Percentiles rank a stretch among this genome's conserved stretches.
Evolutionary conservation across 306 rosid genomes (phyloP).

Genomic region (Vigna nakashimae): DNA sequence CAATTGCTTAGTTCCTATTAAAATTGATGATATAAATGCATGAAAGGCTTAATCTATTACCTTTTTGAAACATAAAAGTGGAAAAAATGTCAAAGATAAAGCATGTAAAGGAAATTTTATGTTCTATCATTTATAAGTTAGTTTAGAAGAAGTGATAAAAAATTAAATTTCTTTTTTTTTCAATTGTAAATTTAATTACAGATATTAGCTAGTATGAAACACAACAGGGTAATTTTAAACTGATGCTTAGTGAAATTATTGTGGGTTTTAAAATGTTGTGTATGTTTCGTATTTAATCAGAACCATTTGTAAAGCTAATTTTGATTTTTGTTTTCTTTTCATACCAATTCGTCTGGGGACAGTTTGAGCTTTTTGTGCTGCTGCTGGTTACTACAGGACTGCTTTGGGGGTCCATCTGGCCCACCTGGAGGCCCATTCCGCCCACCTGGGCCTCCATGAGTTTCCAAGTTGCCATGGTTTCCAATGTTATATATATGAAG

Average conservation of each 20-base stretch:
- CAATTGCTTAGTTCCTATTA: neutral
- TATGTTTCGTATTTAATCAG: neutral
- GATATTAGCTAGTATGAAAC: neutral
- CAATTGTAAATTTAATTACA: neutral
- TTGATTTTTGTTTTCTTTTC: neutral
- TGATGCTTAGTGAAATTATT: too few relatives aligned
- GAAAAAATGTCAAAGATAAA: neutral
- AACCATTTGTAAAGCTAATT: neutral
- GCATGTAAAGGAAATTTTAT: neutral
- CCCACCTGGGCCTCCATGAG: constrained; percentile 44
- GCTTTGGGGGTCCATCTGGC: constrained; percentile 61
- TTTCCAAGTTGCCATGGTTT: neutral
- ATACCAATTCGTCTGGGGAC: constrained; percentile 5
- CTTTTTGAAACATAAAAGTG: neutral
- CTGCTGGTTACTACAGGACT: constrained; percentile 64
- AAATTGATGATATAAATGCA: too few relatives aligned
- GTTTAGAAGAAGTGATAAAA: neutral
- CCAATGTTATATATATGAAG: neutral
- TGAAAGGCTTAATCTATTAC: neutral
- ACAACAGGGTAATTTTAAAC: too few relatives aligned
- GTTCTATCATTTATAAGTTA: neutral
- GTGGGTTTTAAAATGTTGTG: neutral
- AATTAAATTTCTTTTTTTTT: neutral
- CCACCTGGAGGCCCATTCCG: constrained; percentile 16
- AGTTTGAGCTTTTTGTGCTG: constrained; percentile 63